phyloP scores from a whole-genome alignment of 176 grass and related monocot species.

The Puya raimondii region DNA sequence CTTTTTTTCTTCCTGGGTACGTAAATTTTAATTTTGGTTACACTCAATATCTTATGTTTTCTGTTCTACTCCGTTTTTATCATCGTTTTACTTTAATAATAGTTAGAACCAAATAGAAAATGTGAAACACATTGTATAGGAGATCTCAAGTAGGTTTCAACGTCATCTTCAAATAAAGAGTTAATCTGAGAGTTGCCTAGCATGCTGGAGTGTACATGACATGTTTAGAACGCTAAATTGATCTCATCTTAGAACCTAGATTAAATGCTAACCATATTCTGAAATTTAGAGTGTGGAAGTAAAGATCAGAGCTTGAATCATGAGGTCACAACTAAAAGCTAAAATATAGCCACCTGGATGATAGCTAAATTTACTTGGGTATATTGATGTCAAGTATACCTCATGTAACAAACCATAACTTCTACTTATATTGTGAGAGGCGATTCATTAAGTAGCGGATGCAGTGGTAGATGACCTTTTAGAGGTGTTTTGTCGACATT shows the following conservation, averaged over 20 bases:
- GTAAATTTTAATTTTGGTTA: too few relatives aligned
- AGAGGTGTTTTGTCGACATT: too few relatives aligned
- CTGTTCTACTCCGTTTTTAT: slow-evolving; percentile 12
- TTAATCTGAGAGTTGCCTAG: background rate
- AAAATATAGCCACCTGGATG: too few relatives aligned
- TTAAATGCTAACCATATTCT: background rate
- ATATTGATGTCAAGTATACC: too few relatives aligned
- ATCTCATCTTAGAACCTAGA: background rate
- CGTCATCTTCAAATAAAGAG: background rate
- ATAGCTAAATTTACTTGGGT: too few relatives aligned
- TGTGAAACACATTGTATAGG: background rate
- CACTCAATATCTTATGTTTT: slow-evolving; percentile 14
- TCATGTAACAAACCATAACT: too few relatives aligned
- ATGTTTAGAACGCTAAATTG: background rate
- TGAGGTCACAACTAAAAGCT: too few relatives aligned
- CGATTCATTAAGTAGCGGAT: too few relatives aligned
- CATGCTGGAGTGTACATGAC: background rate
- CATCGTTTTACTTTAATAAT: background rate
- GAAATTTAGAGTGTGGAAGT: background rate
- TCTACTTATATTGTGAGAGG: too few relatives aligned
- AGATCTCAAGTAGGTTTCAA: background rate
- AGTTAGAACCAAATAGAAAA: background rate
- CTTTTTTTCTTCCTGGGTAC: too few relatives aligned
- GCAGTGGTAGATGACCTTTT: too few relatives aligned
- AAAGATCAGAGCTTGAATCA: background rate